Conservation (phyloP, 2,329 filamentous ascomycete genomes). For the Rutstroemia sp. region DNA sequence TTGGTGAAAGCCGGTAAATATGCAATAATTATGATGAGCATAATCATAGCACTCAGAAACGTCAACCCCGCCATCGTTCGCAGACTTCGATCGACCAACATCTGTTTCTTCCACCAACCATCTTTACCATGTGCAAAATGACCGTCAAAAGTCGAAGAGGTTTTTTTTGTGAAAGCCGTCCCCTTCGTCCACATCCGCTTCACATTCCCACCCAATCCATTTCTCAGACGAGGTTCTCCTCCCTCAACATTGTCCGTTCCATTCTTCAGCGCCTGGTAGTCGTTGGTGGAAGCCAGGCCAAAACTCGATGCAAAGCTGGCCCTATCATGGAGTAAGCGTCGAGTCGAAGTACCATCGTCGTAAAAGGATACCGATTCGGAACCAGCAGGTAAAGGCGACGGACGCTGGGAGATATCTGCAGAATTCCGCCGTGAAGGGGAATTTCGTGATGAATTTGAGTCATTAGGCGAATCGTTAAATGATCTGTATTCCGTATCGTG, state of each 20-base stretch:
- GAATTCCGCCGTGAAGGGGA: neutral
- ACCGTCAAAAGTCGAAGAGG: conserved; percentile 13
- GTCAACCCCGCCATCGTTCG: conserved; percentile 17
- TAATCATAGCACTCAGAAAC: conserved; percentile 13
- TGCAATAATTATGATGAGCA: conserved; percentile 14
- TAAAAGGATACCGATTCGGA: neutral
- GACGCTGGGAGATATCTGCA: conserved; percentile 1
- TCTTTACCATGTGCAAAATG: conserved; percentile 18
- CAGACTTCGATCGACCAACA: conserved; percentile 18
- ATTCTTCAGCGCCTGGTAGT: neutral
- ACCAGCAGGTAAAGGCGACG: neutral
- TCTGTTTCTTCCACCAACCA: conserved; percentile 20
- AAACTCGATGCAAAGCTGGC: neutral
- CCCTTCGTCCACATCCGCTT: neutral
- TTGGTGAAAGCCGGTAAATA: conserved; percentile 13
- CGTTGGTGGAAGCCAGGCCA: neutral
- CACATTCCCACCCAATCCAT: neutral
- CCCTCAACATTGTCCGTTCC: neutral
- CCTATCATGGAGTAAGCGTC: neutral
- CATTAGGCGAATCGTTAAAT: neutral
- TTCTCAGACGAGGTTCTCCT: neutral
- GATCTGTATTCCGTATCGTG: neutral
- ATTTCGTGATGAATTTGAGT: too few species aligned
- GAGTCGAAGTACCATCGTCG: neutral
- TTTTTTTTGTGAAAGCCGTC: neutral